Evolutionary conservation across 192 early-diverging fungal species (phyloP).

Genomic region (Coemansia sp.): DNA sequence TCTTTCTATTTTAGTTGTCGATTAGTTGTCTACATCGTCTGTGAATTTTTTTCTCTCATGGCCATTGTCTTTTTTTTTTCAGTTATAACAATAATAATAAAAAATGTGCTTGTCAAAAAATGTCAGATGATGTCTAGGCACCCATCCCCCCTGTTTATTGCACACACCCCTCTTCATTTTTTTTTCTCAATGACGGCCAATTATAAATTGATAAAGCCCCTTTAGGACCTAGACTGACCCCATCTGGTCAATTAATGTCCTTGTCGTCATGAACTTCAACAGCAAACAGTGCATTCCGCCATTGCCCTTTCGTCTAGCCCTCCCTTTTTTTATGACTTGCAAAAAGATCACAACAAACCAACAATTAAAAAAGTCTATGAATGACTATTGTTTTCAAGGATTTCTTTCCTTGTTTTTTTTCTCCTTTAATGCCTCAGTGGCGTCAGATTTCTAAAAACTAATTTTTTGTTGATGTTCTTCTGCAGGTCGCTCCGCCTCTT

Average conservation of each 20-base stretch:
- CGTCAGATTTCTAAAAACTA: neutral
- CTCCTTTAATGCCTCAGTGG: neutral
- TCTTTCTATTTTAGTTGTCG: constrained; percentile 6
- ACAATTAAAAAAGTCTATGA: neutral
- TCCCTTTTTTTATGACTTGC: neutral
- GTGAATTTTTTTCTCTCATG: neutral
- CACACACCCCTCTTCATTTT: neutral
- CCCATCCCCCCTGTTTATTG: neutral
- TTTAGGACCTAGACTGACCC: neutral
- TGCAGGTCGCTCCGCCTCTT: neutral
- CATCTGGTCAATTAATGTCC: no score
- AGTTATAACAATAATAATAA: neutral
- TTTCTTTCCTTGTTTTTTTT: neutral
- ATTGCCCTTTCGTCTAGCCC: neutral
- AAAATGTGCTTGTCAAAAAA: neutral
- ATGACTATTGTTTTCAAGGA: neutral
- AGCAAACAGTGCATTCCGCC: no score
- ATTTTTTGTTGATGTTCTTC: neutral
- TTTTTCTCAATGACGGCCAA: neutral
- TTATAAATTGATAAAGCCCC: neutral
- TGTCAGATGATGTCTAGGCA: neutral
- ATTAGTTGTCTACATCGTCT: constrained; percentile 3
- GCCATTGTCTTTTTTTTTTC: neutral
- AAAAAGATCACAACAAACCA: neutral
- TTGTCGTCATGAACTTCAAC: no score